Conservation (phyloP, 1,284 basidiomycete species). For the Grifola frondosa region DNA sequence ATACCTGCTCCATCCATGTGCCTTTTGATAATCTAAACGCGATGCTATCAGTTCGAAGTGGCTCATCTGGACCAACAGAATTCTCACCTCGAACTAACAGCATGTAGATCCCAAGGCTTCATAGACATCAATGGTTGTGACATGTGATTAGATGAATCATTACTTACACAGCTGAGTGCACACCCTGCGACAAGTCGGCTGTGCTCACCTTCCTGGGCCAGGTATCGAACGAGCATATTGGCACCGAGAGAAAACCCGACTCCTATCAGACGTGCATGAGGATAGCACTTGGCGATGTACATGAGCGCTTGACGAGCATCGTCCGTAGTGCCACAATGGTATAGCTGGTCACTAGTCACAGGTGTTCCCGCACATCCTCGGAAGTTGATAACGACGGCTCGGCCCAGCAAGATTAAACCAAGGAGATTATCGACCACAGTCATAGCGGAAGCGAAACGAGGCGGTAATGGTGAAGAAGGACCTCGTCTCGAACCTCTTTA, state of each 20-base stretch:
- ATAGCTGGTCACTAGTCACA: slow-evolving; percentile 76
- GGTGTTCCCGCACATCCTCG: slow-evolving; percentile 88
- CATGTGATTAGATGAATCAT: neutral
- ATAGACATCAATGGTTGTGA: neutral
- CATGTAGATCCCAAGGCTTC: slow-evolving; percentile 79
- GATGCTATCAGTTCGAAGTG: no score
- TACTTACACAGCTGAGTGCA: slow-evolving; percentile 74
- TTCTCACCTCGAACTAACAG: slow-evolving; percentile 23
- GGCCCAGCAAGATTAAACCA: no score
- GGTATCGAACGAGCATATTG: slow-evolving; percentile 84
- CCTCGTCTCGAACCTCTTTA: no score
- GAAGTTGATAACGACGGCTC: slow-evolving; percentile 87
- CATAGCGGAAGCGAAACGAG: no score
- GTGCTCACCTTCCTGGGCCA: slow-evolving; percentile 78
- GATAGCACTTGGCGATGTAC: slow-evolving; percentile 73
- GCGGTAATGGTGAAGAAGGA: no score
- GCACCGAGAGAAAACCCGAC: slow-evolving; percentile 93
- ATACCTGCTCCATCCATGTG: slow-evolving; percentile 9
- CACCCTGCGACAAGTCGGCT: slow-evolving; percentile 77
- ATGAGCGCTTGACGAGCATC: slow-evolving; percentile 82
- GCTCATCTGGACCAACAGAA: no score
- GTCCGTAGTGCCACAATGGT: slow-evolving; percentile 83
- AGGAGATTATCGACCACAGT: no score
- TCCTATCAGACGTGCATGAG: slow-evolving; percentile 79
- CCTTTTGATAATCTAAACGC: slow-evolving; percentile 38